Conservation (phyloP, 176 grass and related monocot genomes). For the Calamus simplicifolius region DNA sequence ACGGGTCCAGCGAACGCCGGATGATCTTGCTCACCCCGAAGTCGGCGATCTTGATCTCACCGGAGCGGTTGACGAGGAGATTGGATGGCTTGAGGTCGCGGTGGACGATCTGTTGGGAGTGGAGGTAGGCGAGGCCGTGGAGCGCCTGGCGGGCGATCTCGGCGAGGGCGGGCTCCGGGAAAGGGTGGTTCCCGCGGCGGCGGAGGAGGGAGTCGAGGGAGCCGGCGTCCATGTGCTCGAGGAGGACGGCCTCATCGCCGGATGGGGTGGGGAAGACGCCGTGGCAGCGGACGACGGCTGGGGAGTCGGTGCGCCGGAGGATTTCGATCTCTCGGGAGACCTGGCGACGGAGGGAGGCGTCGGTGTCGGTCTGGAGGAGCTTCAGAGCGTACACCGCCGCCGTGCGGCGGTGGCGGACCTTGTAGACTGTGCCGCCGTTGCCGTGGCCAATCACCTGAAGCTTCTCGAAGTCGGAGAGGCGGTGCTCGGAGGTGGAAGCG, state of each 20-base stretch:
- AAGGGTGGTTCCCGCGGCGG: conserved; percentile 6
- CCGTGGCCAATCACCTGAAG: conserved; percentile 33
- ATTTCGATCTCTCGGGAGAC: conserved; percentile 20
- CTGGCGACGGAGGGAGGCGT: neutral
- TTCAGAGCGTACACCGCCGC: conserved; percentile 41
- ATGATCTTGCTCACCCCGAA: conserved; percentile 41
- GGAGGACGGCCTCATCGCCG: conserved; percentile 31
- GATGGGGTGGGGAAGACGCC: conserved; percentile 8
- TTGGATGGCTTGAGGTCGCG: conserved; percentile 47
- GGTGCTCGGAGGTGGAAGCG: conserved; percentile 12
- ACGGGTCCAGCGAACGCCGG: conserved; percentile 25
- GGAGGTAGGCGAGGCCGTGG: conserved; percentile 29
- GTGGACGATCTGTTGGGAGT: conserved; percentile 31
- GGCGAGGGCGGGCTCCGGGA: conserved; percentile 42
- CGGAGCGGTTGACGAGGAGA: conserved; percentile 17
- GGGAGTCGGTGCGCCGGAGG: conserved; percentile 21
- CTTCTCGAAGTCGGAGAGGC: conserved; percentile 41
- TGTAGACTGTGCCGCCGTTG: conserved; percentile 54
- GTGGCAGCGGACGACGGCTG: conserved; percentile 43
- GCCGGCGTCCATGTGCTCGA: conserved; percentile 37
- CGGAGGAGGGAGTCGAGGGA: conserved; percentile 22
- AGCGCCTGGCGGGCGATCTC: conserved; percentile 40
- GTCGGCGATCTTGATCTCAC: conserved; percentile 49
- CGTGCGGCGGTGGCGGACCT: conserved; percentile 41
- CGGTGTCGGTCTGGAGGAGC: conserved; percentile 16